A percentile compares a stretch with the other conserved stretches of the same genome.
These are phyloP conservation scores for Amanita brunnescens DNA, from an alignment of 768 basidiomycete genomes.

Conservation along the genomic window DNA sequence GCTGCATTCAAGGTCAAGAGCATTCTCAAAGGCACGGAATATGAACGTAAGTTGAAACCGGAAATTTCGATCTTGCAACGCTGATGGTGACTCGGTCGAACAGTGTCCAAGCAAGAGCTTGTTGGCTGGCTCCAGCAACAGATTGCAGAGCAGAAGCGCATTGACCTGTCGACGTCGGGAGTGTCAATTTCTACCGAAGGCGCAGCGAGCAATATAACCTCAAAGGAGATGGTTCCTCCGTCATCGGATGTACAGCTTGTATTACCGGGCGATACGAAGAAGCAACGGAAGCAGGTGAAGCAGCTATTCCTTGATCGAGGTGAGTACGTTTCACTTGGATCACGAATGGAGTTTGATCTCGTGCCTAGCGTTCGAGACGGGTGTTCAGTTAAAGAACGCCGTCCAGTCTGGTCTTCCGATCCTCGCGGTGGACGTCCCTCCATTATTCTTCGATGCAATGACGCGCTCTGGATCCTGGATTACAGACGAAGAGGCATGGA, in stretches of 20 bases:
- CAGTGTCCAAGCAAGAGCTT: constrained; percentile 55
- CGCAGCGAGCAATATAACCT: constrained; percentile 22
- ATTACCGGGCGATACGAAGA: constrained; percentile 63
- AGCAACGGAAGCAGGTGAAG: constrained; percentile 64
- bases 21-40: constrained; percentile 68
- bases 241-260: constrained; percentile 61
- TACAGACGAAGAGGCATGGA: constrained; percentile 71
- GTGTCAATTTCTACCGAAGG: constrained; percentile 33
- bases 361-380: constrained; percentile 52
- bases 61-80: not conserved
- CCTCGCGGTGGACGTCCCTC: constrained; percentile 63
- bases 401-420: constrained; percentile 55
- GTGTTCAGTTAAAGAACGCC: constrained; percentile 46
- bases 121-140: constrained; percentile 69
- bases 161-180: constrained; percentile 57
- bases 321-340: constrained; percentile 18
- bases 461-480: constrained; percentile 49
- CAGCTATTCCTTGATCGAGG: constrained; percentile 64
- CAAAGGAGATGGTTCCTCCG: constrained; percentile 26
- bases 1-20: constrained; percentile 77
- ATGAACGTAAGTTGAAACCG: constrained; percentile 43
- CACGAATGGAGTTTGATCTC: not conserved
- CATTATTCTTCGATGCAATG: constrained; percentile 54
- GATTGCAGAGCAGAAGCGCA: constrained; percentile 71
- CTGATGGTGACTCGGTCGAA: constrained; percentile 3